A percentile compares a stretch with the other conserved stretches of the same genome.
phyloP scores from a whole-genome alignment of 306 rosid species.

The Medicago truncatula region MtrunA17r5.0-ANR NC_053045.1:41380501-41381000 shows the following conservation, averaged over 20 bases:
- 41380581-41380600: conserved; percentile 98
- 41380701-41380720: conserved; percentile 7
- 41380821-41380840: conserved; percentile 95
- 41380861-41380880: conserved; percentile 88
- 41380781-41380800: conserved; percentile 92
- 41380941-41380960: neutral
- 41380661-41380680: neutral
- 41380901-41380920: conserved; percentile 63
- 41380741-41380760: conserved; percentile 99
- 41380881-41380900: conserved; percentile 88
- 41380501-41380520: conserved; percentile 94
- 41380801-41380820: conserved; percentile 97
- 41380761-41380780: conserved; percentile 99
- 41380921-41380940: neutral
- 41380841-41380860: conserved; percentile 95
- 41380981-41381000: conserved; percentile 75
- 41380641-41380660: neutral
- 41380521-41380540: conserved; percentile 96
- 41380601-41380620: conserved; percentile 47
- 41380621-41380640: neutral
- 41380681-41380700: conserved; percentile 2
- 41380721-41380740: conserved; percentile 79
- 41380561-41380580: conserved; percentile 97
- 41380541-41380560: conserved; percentile 97
- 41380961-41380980: conserved; percentile 36